Evolutionary conservation across 2,329 filamentous ascomycete genomes (phyloP).

Genomic region (Onygenales sp.): DNA sequence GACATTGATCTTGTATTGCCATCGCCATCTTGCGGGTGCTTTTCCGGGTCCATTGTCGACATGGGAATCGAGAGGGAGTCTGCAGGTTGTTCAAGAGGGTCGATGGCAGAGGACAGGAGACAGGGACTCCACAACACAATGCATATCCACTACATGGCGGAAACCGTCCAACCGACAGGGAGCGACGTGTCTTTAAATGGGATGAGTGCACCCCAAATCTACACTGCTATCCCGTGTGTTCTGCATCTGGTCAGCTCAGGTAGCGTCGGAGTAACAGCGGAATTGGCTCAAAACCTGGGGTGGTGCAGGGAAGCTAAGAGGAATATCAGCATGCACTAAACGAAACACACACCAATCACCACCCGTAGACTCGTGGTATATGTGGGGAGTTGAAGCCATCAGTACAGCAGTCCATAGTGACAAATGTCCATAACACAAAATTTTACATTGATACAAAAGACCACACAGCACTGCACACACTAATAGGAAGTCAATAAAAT

Average conservation of each 20-base stretch:
- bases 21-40: neutral
- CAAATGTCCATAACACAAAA: too few species aligned
- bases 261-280: neutral
- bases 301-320: neutral
- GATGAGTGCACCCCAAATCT: neutral
- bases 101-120: neutral
- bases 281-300: neutral
- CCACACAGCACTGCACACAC: too few species aligned
- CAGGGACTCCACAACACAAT: neutral
- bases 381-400: neutral
- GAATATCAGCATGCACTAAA: neutral
- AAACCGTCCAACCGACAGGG: neutral
- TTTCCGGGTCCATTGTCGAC: neutral
- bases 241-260: neutral
- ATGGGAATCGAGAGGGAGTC: neutral
- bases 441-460: too few species aligned
- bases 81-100: neutral
- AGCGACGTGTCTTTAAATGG: neutral
- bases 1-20: neutral
- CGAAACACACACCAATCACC: neutral
- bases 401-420: too few species aligned
- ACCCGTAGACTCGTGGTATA: neutral
- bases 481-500: too few species aligned
- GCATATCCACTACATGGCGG: neutral
- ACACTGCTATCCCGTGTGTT: neutral